These are phyloP conservation scores for Gossypium longicalyx DNA, from an alignment of 345 rosid genomes.

Conservation along the genomic window DNA sequence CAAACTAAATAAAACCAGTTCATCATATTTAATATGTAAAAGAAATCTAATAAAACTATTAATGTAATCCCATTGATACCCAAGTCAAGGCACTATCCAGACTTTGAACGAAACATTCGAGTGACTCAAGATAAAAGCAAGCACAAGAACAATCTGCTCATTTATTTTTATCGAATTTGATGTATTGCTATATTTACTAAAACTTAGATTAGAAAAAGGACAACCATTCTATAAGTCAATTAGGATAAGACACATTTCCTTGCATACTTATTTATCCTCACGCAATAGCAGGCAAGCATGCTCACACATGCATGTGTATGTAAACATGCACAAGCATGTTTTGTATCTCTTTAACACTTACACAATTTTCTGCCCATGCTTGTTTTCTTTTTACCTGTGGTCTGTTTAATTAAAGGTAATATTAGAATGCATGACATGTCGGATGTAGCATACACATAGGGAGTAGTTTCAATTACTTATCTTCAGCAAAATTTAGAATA, in stretches of 20 bases:
- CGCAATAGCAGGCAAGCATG: neutral
- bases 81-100: neutral
- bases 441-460: neutral
- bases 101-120: neutral
- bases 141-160: neutral
- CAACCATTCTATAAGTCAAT: neutral
- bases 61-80: neutral
- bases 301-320: neutral
- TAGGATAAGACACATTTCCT: neutral
- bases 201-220: neutral
- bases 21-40: neutral
- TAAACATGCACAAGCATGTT: neutral
- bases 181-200: neutral
- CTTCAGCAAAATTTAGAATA: neutral
- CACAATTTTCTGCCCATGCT: neutral
- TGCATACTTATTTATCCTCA: neutral
- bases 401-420: neutral
- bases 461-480: neutral
- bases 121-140: neutral
- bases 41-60: neutral
- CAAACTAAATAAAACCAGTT: neutral
- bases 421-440: constrained; percentile 1
- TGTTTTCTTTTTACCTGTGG: neutral
- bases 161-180: neutral
- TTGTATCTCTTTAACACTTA: neutral